Base-by-base conservation (phyloP, 1,284 basidiomycete species). In the Boletellus sp. region DNA sequence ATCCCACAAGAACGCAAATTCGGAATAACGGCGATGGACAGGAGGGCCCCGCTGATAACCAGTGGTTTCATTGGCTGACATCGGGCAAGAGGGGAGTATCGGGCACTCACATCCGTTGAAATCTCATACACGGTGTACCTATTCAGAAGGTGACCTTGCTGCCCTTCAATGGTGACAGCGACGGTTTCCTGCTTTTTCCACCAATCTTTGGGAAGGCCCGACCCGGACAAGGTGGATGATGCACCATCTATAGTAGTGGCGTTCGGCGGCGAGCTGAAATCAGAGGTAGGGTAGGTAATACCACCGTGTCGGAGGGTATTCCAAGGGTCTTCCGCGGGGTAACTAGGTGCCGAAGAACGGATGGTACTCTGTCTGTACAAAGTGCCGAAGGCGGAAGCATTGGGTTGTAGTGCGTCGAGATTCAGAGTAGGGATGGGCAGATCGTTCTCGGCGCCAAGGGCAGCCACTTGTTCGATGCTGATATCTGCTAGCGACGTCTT, bases 1-100 rank as follows among this genome's bases (percentile, higher is more conserved):
- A 49, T 94, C 91, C 78, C 90, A 87, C 19, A 97, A 72, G 69
- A 87, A 94, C 7, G 80, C 79, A 63, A 96, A 97, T 63, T 97
- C 94, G 5, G 89, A 92, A 66, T 95, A 97, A 53, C 88, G 74
- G 52, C 87, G 73, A 21, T 78, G 72, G 19, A 90, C 83, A 22
- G 83, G 71, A n/a, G 74, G 63, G 9, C 79, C 82, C 40, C 80
- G 76, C 80, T 87, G 59, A 45, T 14, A 29, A 43, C 19, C 25
- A 45, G 54, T 30, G 17, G 16, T 11, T 42, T 41, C 19, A 54
- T 53, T 42, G 55, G 9, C 37, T 30, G 45, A 47, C 25, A 39
- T 34, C n/a, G 4, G 40, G 30, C 27, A 34, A 6, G 41, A 26
- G 27, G 37, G 22, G 36, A 45, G n/a, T 35, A 37, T 13, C 34